Base-by-base conservation (phyloP, 208 protist genomes). In the Naegleria fowleri region DNA sequence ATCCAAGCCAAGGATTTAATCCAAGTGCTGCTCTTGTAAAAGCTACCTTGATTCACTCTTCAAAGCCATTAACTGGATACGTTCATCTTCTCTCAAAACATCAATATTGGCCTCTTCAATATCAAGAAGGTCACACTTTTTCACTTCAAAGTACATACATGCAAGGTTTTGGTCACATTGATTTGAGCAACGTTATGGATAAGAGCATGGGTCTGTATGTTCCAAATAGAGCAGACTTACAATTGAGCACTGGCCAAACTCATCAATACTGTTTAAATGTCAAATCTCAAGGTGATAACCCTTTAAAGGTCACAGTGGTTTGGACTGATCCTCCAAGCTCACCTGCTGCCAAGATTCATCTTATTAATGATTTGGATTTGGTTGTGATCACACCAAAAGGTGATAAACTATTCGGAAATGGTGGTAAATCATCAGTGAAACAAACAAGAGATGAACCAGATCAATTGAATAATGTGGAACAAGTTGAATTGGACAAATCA, bases 1-100 rank as follows among this genome's bases (percentile, higher is more conserved):
- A 41, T 38, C n/a, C 41, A n/a, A 39, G 9, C 5, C 38, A 52
- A 5, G 86, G 86, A 89, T 89, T 89, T 29, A 89, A 39, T 75
- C 86, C 86, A 41, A 36, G 41, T 29, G 43, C 90, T 84, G 41
- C 95, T 95, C 92, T 94, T 95, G 15, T 98, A 94, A 0, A 92
- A 94, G 41, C 94, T 94, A 83, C 93, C 94, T 76, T 93, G 91
- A 29, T 92, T 92, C 51, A 40, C 19, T 79, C 76, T 75, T 39
- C 86, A 58, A 89, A 43, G 41, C 39, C 38, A 88, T 79, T 91
- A 43, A 43, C 58, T 55, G 92, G 88, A n/a, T 89, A 41, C 16
- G 41, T 89, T 41, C 33, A 52, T 16, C 41, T 87, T 22, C 22
- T 87, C 7, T 40, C n/a, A 29, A 87, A 87, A 55, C 84, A 52